Percentiles rank a stretch among this genome's conserved stretches.
Conservation (phyloP, 192 early-diverging fungal species). For the Lobosporangium transversale region DNA sequence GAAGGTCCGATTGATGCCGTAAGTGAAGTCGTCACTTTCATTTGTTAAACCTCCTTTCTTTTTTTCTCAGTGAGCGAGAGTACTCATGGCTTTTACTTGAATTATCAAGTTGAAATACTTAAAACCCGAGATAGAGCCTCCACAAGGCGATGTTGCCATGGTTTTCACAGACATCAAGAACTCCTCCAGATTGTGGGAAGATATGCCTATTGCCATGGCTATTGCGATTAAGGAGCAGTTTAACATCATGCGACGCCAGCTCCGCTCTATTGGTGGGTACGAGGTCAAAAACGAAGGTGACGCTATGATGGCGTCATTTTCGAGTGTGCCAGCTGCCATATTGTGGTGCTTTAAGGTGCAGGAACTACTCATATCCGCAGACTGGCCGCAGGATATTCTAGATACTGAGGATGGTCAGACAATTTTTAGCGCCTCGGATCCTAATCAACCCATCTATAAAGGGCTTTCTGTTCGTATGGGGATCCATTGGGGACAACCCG, state of each 20-base stretch:
- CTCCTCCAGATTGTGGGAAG: slow-evolving; percentile 92
- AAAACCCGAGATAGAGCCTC: slow-evolving; percentile 85
- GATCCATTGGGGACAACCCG: slow-evolving; percentile 88
- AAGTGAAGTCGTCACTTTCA: no score
- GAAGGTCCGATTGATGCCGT: slow-evolving; percentile 67
- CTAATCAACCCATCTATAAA: slow-evolving; percentile 72
- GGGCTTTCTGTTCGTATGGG: slow-evolving; percentile 94
- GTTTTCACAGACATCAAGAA: slow-evolving; percentile 96
- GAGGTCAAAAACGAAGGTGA: slow-evolving; percentile 97
- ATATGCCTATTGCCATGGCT: slow-evolving; percentile 82
- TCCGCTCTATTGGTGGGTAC: slow-evolving; percentile 88
- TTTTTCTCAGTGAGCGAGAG: no score
- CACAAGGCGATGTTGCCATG: slow-evolving; percentile 82
- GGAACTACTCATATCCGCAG: slow-evolving; percentile 76
- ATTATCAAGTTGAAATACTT: slow-evolving; percentile 48
- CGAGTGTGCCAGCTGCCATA: slow-evolving; percentile 79
- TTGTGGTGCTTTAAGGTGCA: slow-evolving; percentile 92
- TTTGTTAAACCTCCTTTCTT: no score
- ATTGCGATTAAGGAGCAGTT: slow-evolving; percentile 88
- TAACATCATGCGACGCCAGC: slow-evolving; percentile 79
- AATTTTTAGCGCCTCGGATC: slow-evolving; percentile 68
- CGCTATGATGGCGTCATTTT: slow-evolving; percentile 94
- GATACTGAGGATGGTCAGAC: slow-evolving; percentile 79
- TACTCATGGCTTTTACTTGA: no score
- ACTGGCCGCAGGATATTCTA: slow-evolving; percentile 90